Evolutionary conservation across 1,284 basidiomycete genomes (phyloP), one percentile per base, ranked within the genome.

Genomic region (Sanghuangporus sanghuang): DNA sequence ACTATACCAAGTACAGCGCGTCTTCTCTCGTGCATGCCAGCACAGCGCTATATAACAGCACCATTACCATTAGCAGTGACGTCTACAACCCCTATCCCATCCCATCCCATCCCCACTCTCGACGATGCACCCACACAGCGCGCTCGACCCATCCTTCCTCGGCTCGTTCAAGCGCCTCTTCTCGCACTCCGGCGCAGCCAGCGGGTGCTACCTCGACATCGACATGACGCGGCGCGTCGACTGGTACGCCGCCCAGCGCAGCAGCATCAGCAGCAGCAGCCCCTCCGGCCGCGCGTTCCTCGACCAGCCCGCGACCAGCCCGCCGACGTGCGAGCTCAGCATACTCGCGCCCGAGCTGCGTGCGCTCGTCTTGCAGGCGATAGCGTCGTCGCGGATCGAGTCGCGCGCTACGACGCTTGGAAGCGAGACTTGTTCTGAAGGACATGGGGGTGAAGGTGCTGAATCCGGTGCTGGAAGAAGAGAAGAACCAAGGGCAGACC

Each of bases 151-250:
- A 16, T 49, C 21, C 54, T 56, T 62, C 55, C 46, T 50, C 44
- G 61, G 50, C 40, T 62, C 61, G 9, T 56, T 62, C 54, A 62
- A 62, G 61, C 61, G 61, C 3, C 54, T 56, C 18, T 38, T 62
- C 38, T 38, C 53, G 5, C 54, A 56, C 11, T 57, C 52, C 16
- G 50, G 60, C 16, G 27, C 27, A 12, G n/a, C 3, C 2, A n/a
- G n/a, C n/a, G 44, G 44, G 11, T 50, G 54, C 42, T 46, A 32
- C 53, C 54, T 62, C 32, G 61, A 62, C 61, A 54, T 62, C 35
- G 61, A 62, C 38, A 62, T 62, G 61, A 56, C 61, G 5, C 44
- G 42, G 16, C 61, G 61, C 40, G 35, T 62, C 32, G 61, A 62
- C 61, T 62, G 61, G 61, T 42, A 44, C 1, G 27, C 27, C 5